These are phyloP conservation scores for Colletotrichum magnum DNA, from an alignment of 2,329 filamentous ascomycete genomes.

Conservation along the genomic window DNA sequence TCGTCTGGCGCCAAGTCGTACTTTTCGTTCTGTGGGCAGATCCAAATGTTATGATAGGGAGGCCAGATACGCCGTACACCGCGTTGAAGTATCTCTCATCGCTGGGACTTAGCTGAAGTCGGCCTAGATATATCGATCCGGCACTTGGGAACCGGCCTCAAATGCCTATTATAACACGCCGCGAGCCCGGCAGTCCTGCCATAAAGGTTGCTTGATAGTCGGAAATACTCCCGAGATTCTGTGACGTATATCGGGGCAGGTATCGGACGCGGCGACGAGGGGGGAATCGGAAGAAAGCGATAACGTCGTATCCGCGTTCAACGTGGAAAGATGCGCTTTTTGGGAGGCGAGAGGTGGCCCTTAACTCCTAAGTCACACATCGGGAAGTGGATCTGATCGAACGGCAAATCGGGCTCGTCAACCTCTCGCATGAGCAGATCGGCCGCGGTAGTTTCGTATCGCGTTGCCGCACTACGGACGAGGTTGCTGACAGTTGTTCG, in stretches of 20 bases:
- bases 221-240: constrained; percentile 1
- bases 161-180: neutral
- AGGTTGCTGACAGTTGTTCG: constrained; percentile 3
- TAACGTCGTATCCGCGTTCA: constrained; percentile 11
- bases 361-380: neutral
- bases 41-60: neutral
- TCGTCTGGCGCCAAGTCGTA: neutral
- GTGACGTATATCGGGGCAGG: constrained; percentile 24
- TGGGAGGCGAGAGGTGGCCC: neutral
- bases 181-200: too few relatives aligned
- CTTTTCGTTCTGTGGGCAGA: neutral
- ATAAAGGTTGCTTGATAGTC: constrained; percentile 3
- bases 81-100: neutral
- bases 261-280: neutral
- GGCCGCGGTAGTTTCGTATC: constrained; percentile 28
- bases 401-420: neutral
- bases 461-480: constrained; percentile 26
- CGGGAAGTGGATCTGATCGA: neutral
- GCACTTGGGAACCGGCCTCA: neutral
- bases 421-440: constrained; percentile 21
- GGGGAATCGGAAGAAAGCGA: neutral
- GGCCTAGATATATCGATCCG: neutral
- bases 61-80: neutral
- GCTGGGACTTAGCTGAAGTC: neutral
- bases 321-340: too few relatives aligned